These are phyloP conservation scores for Phyllosticta citriasiana DNA, from an alignment of 2,329 filamentous ascomycete genomes.

Conservation along the genomic window DNA sequence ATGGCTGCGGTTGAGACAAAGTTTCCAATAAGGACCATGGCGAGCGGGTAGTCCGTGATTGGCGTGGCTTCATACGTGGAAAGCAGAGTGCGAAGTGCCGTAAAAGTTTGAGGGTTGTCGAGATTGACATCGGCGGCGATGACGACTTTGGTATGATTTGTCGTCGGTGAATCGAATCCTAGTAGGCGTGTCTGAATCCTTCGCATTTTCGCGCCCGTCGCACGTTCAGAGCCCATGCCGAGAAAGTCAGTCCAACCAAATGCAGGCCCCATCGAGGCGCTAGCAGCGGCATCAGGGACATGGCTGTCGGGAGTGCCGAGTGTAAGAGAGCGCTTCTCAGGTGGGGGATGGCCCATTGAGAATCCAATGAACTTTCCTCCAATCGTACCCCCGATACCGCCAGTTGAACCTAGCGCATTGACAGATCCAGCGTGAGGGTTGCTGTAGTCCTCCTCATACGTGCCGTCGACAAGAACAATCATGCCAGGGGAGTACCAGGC, in stretches of 20 bases:
- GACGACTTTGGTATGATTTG: conserved; percentile 23
- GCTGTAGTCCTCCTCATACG: conserved; percentile 90
- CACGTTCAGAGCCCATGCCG: conserved; percentile 80
- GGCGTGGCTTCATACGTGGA: conserved; percentile 57
- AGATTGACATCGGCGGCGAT: conserved; percentile 47
- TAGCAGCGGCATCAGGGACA: conserved; percentile 45
- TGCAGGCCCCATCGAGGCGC: conserved; percentile 25
- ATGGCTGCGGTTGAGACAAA: conserved; percentile 55
- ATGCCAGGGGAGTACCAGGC: conserved; percentile 93
- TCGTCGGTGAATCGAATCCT: conserved; percentile 19
- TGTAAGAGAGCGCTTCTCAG: conserved; percentile 71
- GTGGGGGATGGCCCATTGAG: conserved; percentile 83
- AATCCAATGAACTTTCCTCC: conserved; percentile 88
- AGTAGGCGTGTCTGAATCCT: conserved; percentile 63
- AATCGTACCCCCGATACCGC: conserved; percentile 79
- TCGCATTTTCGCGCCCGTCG: conserved; percentile 73
- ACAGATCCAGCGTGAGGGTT: conserved; percentile 51
- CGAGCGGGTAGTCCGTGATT: conserved; percentile 57
- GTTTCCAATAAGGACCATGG: conserved; percentile 77
- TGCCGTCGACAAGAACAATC: conserved; percentile 87
- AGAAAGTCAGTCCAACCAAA: conserved; percentile 98
- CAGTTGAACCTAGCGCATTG: conserved; percentile 55
- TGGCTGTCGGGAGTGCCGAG: conserved; percentile 42
- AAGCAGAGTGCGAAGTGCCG: conserved; percentile 72
- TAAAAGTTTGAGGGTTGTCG: conserved; percentile 70